Conservation (phyloP, 306 rosid species). For the barrel medic (Medicago truncatula) region MtrunA17r5.0-ANR NC_053049.1:43511501-43512000, state of each 20-base stretch:
- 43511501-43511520: not conserved
- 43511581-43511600: slow-evolving; percentile 94
- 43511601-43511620: slow-evolving; percentile 98
- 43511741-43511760: no score
- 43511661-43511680: not conserved
- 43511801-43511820: not conserved
- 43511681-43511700: not conserved
- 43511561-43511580: slow-evolving; percentile 81
- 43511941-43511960: slow-evolving; percentile 73
- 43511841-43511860: not conserved
- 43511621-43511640: slow-evolving; percentile 41
- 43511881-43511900: not conserved
- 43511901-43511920: not conserved
- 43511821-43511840: not conserved
- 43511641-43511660: no score
- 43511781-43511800: not conserved
- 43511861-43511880: not conserved
- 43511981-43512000: slow-evolving; percentile 68
- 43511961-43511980: slow-evolving; percentile 68
- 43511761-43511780: not conserved
- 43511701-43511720: not conserved
- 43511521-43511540: slow-evolving; percentile 69
- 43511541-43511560: slow-evolving; percentile 73
- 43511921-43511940: slow-evolving; percentile 56
- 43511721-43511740: not conserved